phyloP scores from a whole-genome alignment of 2,329 filamentous ascomycete genomes.

The Verticillium dahliae region DNA sequence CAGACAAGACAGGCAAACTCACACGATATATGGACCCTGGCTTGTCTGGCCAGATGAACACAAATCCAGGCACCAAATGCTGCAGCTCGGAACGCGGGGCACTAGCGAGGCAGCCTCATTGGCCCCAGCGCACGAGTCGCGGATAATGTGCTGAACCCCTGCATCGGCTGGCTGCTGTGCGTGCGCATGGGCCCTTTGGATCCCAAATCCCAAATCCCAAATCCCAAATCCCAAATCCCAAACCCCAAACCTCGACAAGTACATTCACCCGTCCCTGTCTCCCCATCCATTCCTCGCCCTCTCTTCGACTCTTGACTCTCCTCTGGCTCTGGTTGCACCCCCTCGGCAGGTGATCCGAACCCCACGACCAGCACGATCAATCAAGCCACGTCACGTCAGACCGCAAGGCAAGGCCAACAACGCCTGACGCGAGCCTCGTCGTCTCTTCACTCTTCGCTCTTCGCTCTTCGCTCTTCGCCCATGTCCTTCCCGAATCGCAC shows the following conservation, averaged over 20 bases:
- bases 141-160: not conserved
- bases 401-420: not conserved
- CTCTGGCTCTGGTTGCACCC: no score
- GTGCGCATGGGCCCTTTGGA: not conserved
- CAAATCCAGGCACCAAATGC: no score
- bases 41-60: no score
- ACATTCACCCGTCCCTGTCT: not conserved
- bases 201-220: not conserved
- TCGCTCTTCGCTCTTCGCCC: not conserved
- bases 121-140: not conserved
- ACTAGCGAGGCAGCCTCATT: not conserved
- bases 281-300: no score
- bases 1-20: no score
- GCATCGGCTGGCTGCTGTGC: not conserved
- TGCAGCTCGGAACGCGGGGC: not conserved
- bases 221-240: no score
- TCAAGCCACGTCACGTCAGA: not conserved
- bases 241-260: not conserved
- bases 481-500: not conserved
- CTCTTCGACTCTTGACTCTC: no score
- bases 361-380: no score
- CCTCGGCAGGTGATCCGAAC: no score
- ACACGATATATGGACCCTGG: no score
- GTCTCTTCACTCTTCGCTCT: not conserved
- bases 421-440: not conserved